Conservation (phyloP, 2,329 filamentous ascomycete species). For the Colletotrichum tabaci region DNA sequence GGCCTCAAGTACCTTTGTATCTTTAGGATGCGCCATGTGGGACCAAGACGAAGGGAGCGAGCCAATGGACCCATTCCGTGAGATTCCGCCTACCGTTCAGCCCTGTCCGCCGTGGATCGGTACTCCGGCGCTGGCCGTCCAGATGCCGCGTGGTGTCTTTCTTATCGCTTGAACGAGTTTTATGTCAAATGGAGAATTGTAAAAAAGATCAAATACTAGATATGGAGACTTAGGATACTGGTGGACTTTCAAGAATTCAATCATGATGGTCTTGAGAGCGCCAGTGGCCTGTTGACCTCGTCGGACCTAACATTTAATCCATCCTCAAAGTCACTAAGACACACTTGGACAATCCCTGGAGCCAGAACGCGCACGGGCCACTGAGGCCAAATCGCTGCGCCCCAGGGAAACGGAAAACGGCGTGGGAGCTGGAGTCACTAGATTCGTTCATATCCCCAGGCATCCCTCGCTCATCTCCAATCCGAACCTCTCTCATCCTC, state of each 20-base stretch:
- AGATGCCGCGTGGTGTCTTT: background rate
- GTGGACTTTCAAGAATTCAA: accelerated
- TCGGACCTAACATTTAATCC: slow-evolving; percentile 27
- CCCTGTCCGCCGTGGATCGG: background rate
- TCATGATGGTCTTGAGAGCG: background rate
- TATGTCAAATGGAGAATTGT: too few relatives aligned
- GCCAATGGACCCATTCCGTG: background rate
- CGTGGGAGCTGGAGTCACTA: slow-evolving; percentile 29
- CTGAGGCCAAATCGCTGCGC: slow-evolving; percentile 43
- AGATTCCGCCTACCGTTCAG: slow-evolving; percentile 35
- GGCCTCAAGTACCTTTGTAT: slow-evolving; percentile 37
- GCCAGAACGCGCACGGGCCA: slow-evolving; percentile 29
- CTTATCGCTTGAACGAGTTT: accelerated
- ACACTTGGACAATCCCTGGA: background rate
- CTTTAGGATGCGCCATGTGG: slow-evolving; percentile 16
- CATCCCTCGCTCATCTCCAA: slow-evolving; percentile 36
- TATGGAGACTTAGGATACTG: too few relatives aligned
- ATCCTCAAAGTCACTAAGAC: background rate
- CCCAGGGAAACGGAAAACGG: slow-evolving; percentile 19
- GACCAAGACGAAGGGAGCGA: background rate
- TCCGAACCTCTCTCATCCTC: slow-evolving; percentile 23
- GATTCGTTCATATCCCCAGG: slow-evolving; percentile 40
- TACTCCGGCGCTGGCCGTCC: slow-evolving; percentile 2
- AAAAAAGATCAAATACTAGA: too few relatives aligned
- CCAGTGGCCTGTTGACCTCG: accelerated